Evolutionary conservation across 23 red algal species (phyloP).

Genomic region (Chondrus crispus): DNA sequence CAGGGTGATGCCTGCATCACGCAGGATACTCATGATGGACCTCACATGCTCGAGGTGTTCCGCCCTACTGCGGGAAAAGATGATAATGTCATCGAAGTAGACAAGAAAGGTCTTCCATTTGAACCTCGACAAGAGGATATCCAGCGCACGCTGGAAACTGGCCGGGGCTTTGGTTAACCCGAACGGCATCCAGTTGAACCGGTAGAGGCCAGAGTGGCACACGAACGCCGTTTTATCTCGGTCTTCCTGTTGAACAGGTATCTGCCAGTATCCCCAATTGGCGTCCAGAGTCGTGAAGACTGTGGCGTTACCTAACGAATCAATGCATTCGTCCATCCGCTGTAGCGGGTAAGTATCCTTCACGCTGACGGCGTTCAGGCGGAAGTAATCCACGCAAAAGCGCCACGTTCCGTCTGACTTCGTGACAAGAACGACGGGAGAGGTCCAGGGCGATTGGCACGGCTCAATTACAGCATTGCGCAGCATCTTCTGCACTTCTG

Average conservation of each 20-base stretch:
- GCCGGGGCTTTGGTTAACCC: conserved; percentile 26
- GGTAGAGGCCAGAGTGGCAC: neutral
- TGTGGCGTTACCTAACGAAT: neutral
- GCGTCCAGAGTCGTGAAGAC: neutral
- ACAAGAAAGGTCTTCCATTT: neutral
- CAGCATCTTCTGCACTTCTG: neutral
- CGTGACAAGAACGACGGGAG: neutral
- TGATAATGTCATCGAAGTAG: conserved; percentile 14
- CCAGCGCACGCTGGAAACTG: neutral
- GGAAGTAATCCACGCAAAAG: neutral
- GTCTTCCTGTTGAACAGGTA: neutral
- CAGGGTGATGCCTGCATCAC: neutral
- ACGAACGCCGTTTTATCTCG: neutral
- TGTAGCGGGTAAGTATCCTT: conserved; percentile 1
- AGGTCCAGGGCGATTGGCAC: neutral
- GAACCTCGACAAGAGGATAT: neutral
- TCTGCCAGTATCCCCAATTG: neutral
- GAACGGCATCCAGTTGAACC: neutral
- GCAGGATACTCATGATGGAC: neutral
- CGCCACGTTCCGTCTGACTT: neutral
- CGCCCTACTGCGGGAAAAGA: neutral
- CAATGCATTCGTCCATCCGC: neutral
- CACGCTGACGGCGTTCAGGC: neutral
- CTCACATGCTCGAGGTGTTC: neutral
- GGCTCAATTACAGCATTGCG: neutral